Percentiles rank a stretch among this genome's conserved stretches.
phyloP scores from a whole-genome alignment of 1,284 basidiomycete species.

The Porogramme epimiltina region DNA sequence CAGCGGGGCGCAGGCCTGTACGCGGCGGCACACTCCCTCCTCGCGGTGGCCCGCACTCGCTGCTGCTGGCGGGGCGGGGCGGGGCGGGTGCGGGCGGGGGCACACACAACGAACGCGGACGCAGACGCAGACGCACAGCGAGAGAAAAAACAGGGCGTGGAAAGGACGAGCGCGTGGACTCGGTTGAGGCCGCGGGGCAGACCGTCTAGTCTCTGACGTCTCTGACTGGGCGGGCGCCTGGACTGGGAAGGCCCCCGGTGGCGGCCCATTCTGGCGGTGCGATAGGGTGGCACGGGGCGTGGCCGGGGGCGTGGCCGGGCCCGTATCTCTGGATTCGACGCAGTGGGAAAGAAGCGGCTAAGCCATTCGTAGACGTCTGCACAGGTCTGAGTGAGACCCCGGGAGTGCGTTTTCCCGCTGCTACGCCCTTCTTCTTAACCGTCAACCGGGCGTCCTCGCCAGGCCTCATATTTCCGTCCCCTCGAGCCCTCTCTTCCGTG shows the following conservation, averaged over 20 bases:
- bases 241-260: background rate
- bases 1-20: too few species aligned
- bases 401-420: slow-evolving; percentile 11
- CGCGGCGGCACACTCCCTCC: too few species aligned
- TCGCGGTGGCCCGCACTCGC: background rate
- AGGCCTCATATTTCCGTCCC: slow-evolving; percentile 16
- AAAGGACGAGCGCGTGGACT: slow-evolving; percentile 11
- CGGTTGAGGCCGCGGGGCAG: background rate
- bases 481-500: slow-evolving; percentile 14
- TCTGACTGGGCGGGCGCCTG: slow-evolving; percentile 3
- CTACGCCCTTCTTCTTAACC: slow-evolving; percentile 8
- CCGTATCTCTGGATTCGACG: slow-evolving; percentile 13
- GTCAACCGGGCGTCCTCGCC: slow-evolving; percentile 1
- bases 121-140: background rate
- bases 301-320: slow-evolving; percentile 16
- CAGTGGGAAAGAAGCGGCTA: slow-evolving; percentile 21
- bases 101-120: background rate
- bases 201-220: too few species aligned
- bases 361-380: slow-evolving; percentile 17
- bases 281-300: slow-evolving; percentile 20
- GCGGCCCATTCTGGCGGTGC: slow-evolving; percentile 9
- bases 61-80: background rate
- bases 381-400: slow-evolving; percentile 23
- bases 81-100: background rate
- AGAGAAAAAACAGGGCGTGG: too few species aligned